Evolutionary conservation across 805 yeast species (phyloP), one percentile per base, ranked within the genome.

Genomic region (Candida montana): DNA sequence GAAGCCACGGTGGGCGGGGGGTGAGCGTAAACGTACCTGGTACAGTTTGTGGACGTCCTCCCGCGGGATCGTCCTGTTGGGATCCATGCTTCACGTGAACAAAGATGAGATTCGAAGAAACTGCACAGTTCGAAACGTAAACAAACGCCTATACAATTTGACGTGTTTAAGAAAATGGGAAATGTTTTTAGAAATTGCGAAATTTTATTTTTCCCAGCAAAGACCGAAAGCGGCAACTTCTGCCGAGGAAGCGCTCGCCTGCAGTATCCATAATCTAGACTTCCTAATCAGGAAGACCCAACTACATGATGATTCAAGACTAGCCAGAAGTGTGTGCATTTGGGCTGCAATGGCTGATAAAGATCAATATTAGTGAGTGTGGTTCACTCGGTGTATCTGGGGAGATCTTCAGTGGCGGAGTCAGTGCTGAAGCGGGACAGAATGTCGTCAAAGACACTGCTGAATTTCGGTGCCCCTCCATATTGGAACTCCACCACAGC

Each of bases 381-480:
- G n/a, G 12, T 9, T 27, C 15, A 37, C 17, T 37, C 46, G 10
- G 59, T 47, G 47, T 72, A 74, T 7, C 62, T 54, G 1, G 79
- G 80, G 12, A 74, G 58, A 23, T 68, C 71, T 39, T 70, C 77
- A 15, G 65, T 70, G 40, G 69, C 75, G 16, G 65, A 65, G 45
- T 71, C 54, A 19, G 39, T 63, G 45, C 65, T 58, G 3, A 52
- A 58, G 41, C 68, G 67, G 27, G 67, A 62, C 24, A 70, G 47
- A 11, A 59, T 53, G 7, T 35, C 38, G 30, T 67, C 61, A 28
- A 74, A 60, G 7, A 45, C 31, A 13, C 63, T 63, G 10, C 61
- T 57, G 51, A 73, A 75, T 5, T 59, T 60, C 41, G 67, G 65
- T 7, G 73, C 57, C 0, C 79, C 81, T 3, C 79, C 79, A 30